Percentiles rank a stretch among this genome's conserved stretches.
phyloP scores from a whole-genome alignment of 2,329 filamentous ascomycete species.

The Helotiales sp. region DNA sequence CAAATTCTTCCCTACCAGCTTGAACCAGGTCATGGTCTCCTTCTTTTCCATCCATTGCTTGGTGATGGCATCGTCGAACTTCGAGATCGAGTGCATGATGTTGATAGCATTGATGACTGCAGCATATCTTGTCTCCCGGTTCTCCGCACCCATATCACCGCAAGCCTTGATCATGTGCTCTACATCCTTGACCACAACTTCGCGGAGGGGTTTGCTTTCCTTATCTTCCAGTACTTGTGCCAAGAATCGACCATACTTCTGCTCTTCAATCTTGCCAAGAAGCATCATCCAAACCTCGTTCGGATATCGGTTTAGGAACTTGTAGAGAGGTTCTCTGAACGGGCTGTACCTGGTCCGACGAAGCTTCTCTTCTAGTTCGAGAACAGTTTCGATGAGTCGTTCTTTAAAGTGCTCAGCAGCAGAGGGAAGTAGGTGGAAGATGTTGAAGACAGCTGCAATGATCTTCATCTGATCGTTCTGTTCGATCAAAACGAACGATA shows the following conservation, averaged over 20 bases:
- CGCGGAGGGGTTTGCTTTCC: conserved; percentile 72
- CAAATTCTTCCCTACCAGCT: conserved; percentile 72
- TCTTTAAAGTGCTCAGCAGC: conserved; percentile 91
- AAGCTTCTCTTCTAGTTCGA: conserved; percentile 82
- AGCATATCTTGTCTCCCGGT: conserved; percentile 66
- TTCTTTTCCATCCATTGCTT: conserved; percentile 71
- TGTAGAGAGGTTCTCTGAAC: conserved; percentile 86
- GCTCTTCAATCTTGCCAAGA: conserved; percentile 75
- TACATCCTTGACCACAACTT: conserved; percentile 71
- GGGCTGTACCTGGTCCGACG: conserved; percentile 87
- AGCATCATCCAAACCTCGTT: conserved; percentile 84
- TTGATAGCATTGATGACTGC: conserved; percentile 87
- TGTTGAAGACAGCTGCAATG: conserved; percentile 90
- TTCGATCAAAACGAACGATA: conserved; percentile 93
- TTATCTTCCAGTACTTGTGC: conserved; percentile 80
- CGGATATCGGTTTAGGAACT: conserved; percentile 91
- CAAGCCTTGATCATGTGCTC: conserved; percentile 70
- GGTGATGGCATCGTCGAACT: conserved; percentile 56
- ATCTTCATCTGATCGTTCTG: conserved; percentile 93
- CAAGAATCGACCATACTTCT: conserved; percentile 87
- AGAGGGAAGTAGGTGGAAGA: conserved; percentile 92
- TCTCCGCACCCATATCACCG: conserved; percentile 61
- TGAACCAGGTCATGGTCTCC: conserved; percentile 60
- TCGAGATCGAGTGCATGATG: conserved; percentile 75
- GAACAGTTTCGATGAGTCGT: conserved; percentile 82